Percentiles rank a stretch among this genome's conserved stretches.
Evolutionary conservation across 148 eudicot genomes (phyloP).

Genomic region (Fagopyrum homotropicum): DNA sequence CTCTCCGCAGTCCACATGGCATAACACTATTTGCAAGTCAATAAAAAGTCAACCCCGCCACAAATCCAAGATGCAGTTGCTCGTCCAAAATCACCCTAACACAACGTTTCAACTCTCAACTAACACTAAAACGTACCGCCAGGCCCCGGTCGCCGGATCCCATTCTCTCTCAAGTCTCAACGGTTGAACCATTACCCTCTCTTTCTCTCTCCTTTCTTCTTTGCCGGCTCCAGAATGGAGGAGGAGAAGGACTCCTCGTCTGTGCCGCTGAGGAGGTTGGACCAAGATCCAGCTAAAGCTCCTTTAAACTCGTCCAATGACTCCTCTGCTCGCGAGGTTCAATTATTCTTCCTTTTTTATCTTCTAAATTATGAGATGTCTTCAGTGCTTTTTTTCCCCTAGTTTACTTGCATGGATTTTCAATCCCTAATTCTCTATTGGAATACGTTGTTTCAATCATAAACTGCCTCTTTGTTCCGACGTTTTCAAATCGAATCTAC

Average conservation of each 20-base stretch:
- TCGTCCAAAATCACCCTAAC: not conserved
- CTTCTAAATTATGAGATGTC: not conserved
- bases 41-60: not conserved
- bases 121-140: not conserved
- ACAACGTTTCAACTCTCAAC: not conserved
- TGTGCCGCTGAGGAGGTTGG: conserved; percentile 28
- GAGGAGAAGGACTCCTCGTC: conserved; percentile 43
- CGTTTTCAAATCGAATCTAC: too few relatives aligned
- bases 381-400: not conserved
- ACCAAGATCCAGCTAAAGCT: conserved; percentile 33
- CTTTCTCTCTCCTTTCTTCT: not conserved
- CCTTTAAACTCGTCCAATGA: conserved; percentile 24
- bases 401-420: not conserved
- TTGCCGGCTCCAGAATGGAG: conserved; percentile 25
- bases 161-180: not conserved
- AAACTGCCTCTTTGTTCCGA: not conserved
- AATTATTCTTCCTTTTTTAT: not conserved
- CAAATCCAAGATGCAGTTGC: not conserved
- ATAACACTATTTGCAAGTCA: not conserved
- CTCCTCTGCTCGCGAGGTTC: conserved; percentile 48
- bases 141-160: not conserved
- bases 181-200: not conserved
- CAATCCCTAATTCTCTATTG: not conserved
- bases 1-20: not conserved
- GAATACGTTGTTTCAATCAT: too few relatives aligned